Evolutionary conservation across 352 stramenopile genomes (phyloP).

Genomic region (Globisporangium irregulare): DNA sequence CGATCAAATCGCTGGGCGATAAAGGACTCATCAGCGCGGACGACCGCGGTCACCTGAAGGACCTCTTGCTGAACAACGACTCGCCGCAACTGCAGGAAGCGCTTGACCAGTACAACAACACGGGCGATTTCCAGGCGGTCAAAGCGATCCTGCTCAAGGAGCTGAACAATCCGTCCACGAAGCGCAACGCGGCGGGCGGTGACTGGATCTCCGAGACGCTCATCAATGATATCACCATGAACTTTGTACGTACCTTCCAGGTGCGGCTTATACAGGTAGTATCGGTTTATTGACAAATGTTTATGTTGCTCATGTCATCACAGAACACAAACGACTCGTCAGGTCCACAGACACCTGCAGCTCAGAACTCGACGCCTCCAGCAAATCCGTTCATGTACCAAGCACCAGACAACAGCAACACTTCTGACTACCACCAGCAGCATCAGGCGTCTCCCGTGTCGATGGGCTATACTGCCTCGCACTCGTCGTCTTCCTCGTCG

Average conservation of each 20-base stretch:
- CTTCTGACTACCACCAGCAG: slow-evolving; percentile 18
- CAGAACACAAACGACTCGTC: slow-evolving; percentile 14
- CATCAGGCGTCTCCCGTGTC: slow-evolving; percentile 30
- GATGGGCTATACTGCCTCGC: slow-evolving; percentile 27
- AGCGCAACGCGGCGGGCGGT: slow-evolving; percentile 52
- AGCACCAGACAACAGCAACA: slow-evolving; percentile 7
- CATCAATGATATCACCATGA: slow-evolving; percentile 70
- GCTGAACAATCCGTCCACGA: slow-evolving; percentile 57
- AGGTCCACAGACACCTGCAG: not conserved
- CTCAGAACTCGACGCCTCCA: not conserved
- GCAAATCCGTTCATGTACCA: slow-evolving; percentile 37
- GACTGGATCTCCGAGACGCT: slow-evolving; percentile 77
- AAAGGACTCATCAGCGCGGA: slow-evolving; percentile 71
- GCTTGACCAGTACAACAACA: slow-evolving; percentile 74
- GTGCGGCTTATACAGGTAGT: not conserved
- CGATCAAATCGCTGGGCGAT: slow-evolving; percentile 74
- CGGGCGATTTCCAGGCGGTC: slow-evolving; percentile 70
- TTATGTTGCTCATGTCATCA: not conserved
- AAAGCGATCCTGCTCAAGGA: slow-evolving; percentile 68
- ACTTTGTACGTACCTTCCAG: slow-evolving; percentile 32
- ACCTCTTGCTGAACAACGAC: slow-evolving; percentile 78
- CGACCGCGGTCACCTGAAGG: slow-evolving; percentile 68
- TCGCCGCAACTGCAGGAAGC: slow-evolving; percentile 71
- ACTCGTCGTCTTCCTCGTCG: slow-evolving; percentile 1
- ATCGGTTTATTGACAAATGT: too few relatives aligned